Conservation (phyloP, 192 early-diverging fungal genomes). For the Entomortierella beljakovae region DNA sequence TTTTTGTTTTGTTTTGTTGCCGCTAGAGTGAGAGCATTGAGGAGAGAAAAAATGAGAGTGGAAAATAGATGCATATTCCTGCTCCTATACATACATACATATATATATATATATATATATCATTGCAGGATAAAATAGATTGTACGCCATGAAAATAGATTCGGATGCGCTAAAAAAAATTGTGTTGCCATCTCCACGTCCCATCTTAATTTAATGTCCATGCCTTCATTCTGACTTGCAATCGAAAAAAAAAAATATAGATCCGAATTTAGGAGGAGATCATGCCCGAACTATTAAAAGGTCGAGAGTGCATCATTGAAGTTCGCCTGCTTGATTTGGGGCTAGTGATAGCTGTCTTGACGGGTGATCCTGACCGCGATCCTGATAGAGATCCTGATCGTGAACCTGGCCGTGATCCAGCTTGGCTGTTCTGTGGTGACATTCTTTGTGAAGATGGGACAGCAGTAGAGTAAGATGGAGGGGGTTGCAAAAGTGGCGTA, state of each 20-base stretch:
- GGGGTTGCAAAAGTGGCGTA: conserved; percentile 74
- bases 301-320: conserved; percentile 15
- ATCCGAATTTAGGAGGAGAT: conserved; percentile 12
- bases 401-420: conserved; percentile 33
- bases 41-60: too few relatives aligned
- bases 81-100: too few relatives aligned
- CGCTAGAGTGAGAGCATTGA: too few relatives aligned
- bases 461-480: conserved; percentile 57
- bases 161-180: too few relatives aligned
- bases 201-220: too few relatives aligned
- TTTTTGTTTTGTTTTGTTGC: not conserved
- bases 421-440: conserved; percentile 20
- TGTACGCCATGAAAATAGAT: too few relatives aligned
- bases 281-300: conserved; percentile 7
- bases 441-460: conserved; percentile 36
- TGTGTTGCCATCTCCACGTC: too few relatives aligned
- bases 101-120: too few relatives aligned
- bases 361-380: conserved; percentile 1
- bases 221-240: too few relatives aligned
- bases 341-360: not conserved
- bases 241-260: too few relatives aligned
- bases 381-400: conserved; percentile 13
- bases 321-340: conserved; percentile 17
- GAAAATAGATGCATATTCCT: too few relatives aligned
- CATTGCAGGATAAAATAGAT: too few relatives aligned